phyloP scores from a whole-genome alignment of 331 rosid species.

The Telfairia occidentalis region DNA sequence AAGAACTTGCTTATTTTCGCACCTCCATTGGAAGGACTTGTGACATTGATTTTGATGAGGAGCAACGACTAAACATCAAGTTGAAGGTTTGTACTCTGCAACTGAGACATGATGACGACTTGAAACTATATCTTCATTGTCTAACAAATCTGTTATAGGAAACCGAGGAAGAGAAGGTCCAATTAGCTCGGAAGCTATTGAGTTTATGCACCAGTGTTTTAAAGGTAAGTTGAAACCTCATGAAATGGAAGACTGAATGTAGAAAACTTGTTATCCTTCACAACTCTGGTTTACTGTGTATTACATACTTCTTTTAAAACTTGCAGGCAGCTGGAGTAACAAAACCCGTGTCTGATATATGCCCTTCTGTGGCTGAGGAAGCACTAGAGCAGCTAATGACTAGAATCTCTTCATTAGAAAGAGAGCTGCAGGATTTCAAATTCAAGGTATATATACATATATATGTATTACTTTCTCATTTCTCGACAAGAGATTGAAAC shows the following conservation, averaged over 20 bases:
- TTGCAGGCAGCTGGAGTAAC: conserved; percentile 76
- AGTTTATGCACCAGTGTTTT: conserved; percentile 55
- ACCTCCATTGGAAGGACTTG: conserved; percentile 41
- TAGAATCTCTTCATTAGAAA: conserved; percentile 45
- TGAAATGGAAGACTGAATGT: not conserved
- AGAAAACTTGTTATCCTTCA: not conserved
- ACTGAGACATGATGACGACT: not conserved
- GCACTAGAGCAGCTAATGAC: conserved; percentile 49
- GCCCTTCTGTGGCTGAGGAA: conserved; percentile 63
- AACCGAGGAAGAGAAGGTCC: conserved; percentile 69
- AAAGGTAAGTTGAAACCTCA: conserved; percentile 34
- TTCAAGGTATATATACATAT: conserved; percentile 39
- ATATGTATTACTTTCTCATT: not conserved
- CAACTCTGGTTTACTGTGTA: not conserved
- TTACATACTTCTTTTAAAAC: not conserved
- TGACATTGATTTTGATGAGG: conserved; percentile 53
- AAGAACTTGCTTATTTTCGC: conserved; percentile 48
- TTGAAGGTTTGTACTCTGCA: conserved; percentile 48
- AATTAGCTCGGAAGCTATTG: conserved; percentile 63
- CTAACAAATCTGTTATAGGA: conserved; percentile 36
- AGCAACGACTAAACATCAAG: conserved; percentile 48
- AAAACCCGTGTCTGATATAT: conserved; percentile 36
- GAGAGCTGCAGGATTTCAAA: conserved; percentile 59
- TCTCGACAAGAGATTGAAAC: not conserved
- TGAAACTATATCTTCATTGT: not conserved